Base-by-base conservation (phyloP, 345 rosid genomes). In the Schrenkiella parvula region DNA sequence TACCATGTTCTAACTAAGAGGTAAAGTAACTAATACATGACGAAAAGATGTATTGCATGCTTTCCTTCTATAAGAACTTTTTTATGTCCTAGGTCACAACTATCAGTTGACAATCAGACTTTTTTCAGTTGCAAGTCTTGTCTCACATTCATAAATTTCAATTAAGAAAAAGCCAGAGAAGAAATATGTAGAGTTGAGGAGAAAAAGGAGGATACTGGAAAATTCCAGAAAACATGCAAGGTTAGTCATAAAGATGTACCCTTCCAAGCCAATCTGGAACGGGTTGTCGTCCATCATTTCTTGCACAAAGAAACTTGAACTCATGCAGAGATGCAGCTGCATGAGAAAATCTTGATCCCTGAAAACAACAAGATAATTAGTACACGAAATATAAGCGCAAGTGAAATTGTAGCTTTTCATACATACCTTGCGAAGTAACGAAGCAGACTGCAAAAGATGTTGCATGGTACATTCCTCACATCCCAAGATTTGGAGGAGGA, bases 371-470 rank as follows among this genome's bases (percentile, higher is more conserved):
- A 57, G 62, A 54, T 48, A 58, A 70, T 10, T 48, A 73, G 62
- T 64, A n/a, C 60, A 51, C 7, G 18, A 43, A 44, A 61, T 38
- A 38, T 13, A 42, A 53, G 38, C 43, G 35, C 23, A 69, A 54
- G 71, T 29, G 46, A 42, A 46, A 53, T 13, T 39, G 71, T 70
- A 56, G 48, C 48, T 54, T 52, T 58, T 52, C 43, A 34, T 48
- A 57, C 59, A 70, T 83, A 93, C 97, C 97, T 91, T 91, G n/a
- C 97, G 98, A 74, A 89, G 90, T 53, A 86, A 80, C 29, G 97
- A 89, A 48, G 95, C 88, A 73, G 98, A 91, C 70, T 86, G 96
- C 89, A 93, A 83, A 73, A 88, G 96, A 80, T 93, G 89, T 64
- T 86, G 85, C 73, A 78, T 78, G 23, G 81, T 77, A 63, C 82